A percentile compares a stretch with the other conserved stretches of the same genome.
Evolutionary conservation across 2,329 filamentous ascomycete genomes (phyloP).

Genomic region (Colletotrichum sp.): DNA sequence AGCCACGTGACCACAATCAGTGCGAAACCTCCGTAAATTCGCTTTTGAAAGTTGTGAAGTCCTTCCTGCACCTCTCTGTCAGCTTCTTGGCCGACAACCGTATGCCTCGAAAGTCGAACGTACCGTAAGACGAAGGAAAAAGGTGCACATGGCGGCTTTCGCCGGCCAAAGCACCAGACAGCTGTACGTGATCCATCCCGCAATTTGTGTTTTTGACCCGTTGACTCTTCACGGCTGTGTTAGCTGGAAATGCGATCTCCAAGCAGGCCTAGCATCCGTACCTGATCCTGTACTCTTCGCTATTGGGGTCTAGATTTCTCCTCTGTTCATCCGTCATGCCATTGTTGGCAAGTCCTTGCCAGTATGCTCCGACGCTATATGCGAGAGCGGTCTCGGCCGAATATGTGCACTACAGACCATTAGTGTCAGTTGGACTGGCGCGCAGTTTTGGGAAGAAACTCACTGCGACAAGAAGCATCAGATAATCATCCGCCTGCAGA

Average conservation of each 20-base stretch:
- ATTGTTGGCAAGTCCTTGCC: constrained; percentile 58
- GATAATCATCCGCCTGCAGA: constrained; percentile 62
- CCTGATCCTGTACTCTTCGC: constrained; percentile 48
- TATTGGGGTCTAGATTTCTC: constrained; percentile 42
- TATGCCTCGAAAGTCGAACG: background rate
- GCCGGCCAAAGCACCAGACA: constrained; percentile 51
- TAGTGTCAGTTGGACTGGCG: background rate
- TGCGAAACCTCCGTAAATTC: constrained; percentile 48
- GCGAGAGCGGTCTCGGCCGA: constrained; percentile 29
- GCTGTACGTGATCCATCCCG: constrained; percentile 56
- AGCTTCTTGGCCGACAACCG: background rate
- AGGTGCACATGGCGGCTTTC: constrained; percentile 56
- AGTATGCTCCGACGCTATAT: constrained; percentile 40
- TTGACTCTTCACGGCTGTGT: constrained; percentile 37
- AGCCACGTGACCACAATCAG: constrained; percentile 49
- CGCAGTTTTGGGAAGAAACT: constrained; percentile 5
- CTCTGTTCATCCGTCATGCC: constrained; percentile 58
- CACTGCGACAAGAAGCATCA: constrained; percentile 29
- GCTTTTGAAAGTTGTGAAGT: constrained; percentile 26
- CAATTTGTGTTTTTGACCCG: constrained; percentile 57
- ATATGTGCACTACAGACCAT: background rate
- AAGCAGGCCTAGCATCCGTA: constrained; percentile 1
- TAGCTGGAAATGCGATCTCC: background rate
- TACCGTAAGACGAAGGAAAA: constrained; percentile 55
- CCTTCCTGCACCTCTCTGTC: background rate